phyloP scores from a whole-genome alignment of 352 stramenopile species.

The Globisporangium takayamanum region DNA sequence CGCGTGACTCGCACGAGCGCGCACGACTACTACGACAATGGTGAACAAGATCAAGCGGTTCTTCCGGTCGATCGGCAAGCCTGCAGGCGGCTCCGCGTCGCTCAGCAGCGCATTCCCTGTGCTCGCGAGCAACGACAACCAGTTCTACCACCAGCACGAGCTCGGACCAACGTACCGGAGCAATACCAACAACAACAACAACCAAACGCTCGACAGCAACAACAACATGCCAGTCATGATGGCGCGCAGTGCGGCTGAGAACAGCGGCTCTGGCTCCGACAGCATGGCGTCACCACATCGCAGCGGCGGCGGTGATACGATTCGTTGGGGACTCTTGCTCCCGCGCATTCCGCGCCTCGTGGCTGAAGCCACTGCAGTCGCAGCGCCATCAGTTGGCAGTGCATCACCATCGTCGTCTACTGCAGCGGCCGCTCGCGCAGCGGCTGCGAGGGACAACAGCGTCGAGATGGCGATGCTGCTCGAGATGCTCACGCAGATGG shows the following conservation, averaged over 20 bases:
- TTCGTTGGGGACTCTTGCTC: slow-evolving; percentile 33
- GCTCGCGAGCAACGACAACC: slow-evolving; percentile 15
- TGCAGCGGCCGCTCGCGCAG: slow-evolving; percentile 1
- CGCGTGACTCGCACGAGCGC: no score
- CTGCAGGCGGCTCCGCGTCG: slow-evolving; percentile 9
- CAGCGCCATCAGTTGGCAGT: background rate
- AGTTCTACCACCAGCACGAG: slow-evolving; percentile 10
- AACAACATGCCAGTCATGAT: background rate
- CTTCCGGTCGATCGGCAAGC: slow-evolving; percentile 41
- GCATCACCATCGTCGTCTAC: no score
- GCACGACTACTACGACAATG: slow-evolving; percentile 14
- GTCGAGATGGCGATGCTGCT: slow-evolving; percentile 26
- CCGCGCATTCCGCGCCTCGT: slow-evolving; percentile 38
- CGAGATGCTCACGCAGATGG: slow-evolving; percentile 54
- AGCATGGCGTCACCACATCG: background rate
- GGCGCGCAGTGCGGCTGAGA: background rate
- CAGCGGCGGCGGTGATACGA: background rate
- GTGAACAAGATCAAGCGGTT: slow-evolving; percentile 50
- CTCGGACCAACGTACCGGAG: background rate
- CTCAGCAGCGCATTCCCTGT: slow-evolving; percentile 6
- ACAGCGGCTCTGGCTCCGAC: background rate
- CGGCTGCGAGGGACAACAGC: slow-evolving; percentile 3
- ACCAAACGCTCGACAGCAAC: background rate
- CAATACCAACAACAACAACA: slow-evolving; percentile 7
- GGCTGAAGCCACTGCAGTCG: slow-evolving; percentile 25